Evolutionary conservation across 1,284 basidiomycete species (phyloP), one percentile per base, ranked within the genome.

Genomic region (Sphagnurus paluster): DNA sequence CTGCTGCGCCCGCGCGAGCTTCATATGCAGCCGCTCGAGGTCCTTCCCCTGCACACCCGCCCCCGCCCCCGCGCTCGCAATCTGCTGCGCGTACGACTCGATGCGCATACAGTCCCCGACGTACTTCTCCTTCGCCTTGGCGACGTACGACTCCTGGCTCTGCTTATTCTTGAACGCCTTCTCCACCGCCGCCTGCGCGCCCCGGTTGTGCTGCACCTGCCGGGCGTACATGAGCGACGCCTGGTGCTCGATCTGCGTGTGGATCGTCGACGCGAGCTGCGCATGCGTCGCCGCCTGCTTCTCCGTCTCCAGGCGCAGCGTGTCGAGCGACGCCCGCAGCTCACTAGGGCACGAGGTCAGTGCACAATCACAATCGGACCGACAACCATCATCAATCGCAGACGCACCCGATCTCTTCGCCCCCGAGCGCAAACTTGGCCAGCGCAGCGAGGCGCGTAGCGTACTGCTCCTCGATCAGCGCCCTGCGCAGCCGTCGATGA

Each of bases 41-140:
- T 98, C 96, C 53, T 83, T 84, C 20, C 96, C 97, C 62, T 97
- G 93, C 36, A 91, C n/a, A n/a, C n/a, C n/a, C n/a, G n/a, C n/a
- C n/a, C n/a, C n/a, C n/a, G n/a, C n/a, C n/a, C n/a, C n/a, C n/a
- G n/a, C 84, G 20, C 94, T 80, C 6, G 86, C 85, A 44, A 84
- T 79, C 68, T 98, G 94, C 10, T 95, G 94, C 1, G 92, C 93
- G 65, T 91, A 95, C 6, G 91, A 87, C 64, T 97, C 96, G 71
- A 98, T 94, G 49, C 88, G 85, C 53, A 93, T 74, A 66, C 92
- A 96, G 62, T 98, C 94, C 21, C 77, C 77, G 63, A 98, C 93
- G 69, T 98, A 99, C 63, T 94, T 92, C 63, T 97, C 93, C 44
- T 88, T 82, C 1, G 96, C 92, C 68, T 93, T 93, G 46, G 75